phyloP scores from a whole-genome alignment of 2,329 filamentous ascomycete genomes.

The Aspergillus tanneri region DNA sequence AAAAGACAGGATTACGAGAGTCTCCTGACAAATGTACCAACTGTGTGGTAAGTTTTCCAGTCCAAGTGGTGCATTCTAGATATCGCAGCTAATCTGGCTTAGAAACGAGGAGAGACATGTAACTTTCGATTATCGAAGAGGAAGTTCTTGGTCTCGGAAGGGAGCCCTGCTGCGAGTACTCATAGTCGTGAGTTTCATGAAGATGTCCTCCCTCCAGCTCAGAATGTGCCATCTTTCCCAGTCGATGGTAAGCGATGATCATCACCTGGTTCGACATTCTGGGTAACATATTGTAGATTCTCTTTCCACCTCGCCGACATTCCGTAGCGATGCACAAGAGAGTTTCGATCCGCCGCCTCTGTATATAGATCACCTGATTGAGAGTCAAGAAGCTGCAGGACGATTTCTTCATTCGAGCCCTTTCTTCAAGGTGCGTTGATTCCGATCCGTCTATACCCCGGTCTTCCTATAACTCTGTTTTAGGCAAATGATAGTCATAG shows the following conservation, averaged over 20 bases:
- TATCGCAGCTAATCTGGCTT: neutral
- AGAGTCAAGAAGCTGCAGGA: neutral
- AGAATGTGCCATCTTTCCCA: neutral
- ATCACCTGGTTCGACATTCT: neutral
- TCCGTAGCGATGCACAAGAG: neutral
- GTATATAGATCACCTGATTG: neutral
- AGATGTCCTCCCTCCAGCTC: neutral
- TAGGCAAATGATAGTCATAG: neutral
- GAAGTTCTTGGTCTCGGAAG: neutral
- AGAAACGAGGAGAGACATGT: neutral
- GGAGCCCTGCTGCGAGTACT: neutral
- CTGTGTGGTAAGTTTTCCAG: neutral
- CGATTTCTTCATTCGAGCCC: neutral
- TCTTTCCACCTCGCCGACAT: neutral
- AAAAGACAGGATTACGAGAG: neutral
- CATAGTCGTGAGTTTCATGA: neutral
- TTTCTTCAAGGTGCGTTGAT: neutral
- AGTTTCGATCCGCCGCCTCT: neutral
- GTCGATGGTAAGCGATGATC: neutral
- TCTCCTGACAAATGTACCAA: neutral
- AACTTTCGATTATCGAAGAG: neutral
- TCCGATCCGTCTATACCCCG: too few species aligned
- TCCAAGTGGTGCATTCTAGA: too few species aligned
- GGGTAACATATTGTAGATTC: neutral
- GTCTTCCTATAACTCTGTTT: neutral